Evolutionary conservation across 257 asterid species (phyloP).

Genomic region (Fraxinus excelsior): DNA sequence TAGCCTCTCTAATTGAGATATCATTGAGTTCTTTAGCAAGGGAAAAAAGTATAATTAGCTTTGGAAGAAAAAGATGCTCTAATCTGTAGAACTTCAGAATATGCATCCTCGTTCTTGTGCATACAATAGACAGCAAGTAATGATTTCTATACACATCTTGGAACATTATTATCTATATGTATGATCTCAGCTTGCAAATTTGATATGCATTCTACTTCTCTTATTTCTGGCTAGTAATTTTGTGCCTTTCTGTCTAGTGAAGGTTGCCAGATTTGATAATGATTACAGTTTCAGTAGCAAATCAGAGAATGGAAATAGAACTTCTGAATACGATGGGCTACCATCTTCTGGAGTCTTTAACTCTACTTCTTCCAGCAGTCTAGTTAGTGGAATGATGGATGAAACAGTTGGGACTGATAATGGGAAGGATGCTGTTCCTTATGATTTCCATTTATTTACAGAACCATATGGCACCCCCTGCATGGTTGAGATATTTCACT

Average conservation of each 20-base stretch:
- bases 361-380: constrained; percentile 54
- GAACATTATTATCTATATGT: constrained; percentile 18
- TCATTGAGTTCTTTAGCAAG: not conserved
- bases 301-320: constrained; percentile 69
- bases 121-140: constrained; percentile 12
- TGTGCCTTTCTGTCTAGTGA: constrained; percentile 29
- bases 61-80: constrained; percentile 15
- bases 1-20: constrained; percentile 1
- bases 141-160: constrained; percentile 21
- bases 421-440: constrained; percentile 77
- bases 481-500: constrained; percentile 95
- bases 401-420: constrained; percentile 55
- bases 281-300: constrained; percentile 57
- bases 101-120: not conserved
- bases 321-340: constrained; percentile 60
- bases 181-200: constrained; percentile 19
- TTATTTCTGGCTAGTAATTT: constrained; percentile 24
- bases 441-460: constrained; percentile 74
- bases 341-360: constrained; percentile 53
- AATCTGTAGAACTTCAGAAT: constrained; percentile 1
- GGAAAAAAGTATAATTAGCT: constrained; percentile 9
- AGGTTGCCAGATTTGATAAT: constrained; percentile 53
- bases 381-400: constrained; percentile 51
- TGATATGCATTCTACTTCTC: constrained; percentile 19
- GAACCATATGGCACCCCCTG: constrained; percentile 96